Evolutionary conservation across 2,329 filamentous ascomycete species (phyloP), one percentile per base, ranked within the genome.

Genomic region (Fusarium abutilonis): DNA sequence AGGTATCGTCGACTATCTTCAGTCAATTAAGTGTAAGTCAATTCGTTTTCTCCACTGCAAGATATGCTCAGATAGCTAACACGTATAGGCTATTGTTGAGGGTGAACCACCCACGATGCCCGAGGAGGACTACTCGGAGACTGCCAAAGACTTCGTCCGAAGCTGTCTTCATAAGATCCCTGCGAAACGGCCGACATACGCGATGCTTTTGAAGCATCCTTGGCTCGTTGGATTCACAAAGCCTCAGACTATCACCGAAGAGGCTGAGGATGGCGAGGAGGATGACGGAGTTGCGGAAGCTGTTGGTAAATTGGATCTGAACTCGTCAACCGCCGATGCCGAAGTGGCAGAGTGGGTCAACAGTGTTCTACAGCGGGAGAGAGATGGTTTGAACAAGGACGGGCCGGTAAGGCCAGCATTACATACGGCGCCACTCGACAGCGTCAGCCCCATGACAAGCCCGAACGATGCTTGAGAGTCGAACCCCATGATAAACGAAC

Each of bases 1-100:
- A 99, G 76, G 95, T 96, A 2, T 98, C 96, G 66, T 95, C 94
- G 74, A 98, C 97, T 72, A 99, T 99, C 67, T 98, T 99, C 81
- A 96, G 92, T 71, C 95, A 99, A 74, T 82, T 99, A 31, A 96
- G 90, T 71, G 95, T 98, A 83, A 88, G 93, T 87, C 15, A 14
- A 21, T 21, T 13, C n/a, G 13, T 29, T 13, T 29, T 9, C 28
- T 45, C 35, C 15, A 14, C 17, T 11, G 6, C 9, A 9, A 6
- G 14, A 21, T 2, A 41, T 40, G 14, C 21, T 13, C 11, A n/a
- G 19, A 29, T 48, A n/a, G 53, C 54, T 69, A 55, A 69, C 29
- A 31, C 32, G 19, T 67, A 40, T 11, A 99, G 95, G 95, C 95
- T 52, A 99, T 99, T 73, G 95, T 99, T 32, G 92, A 98, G 74